Evolutionary conservation across 257 asterid genomes (phyloP).

Genomic region (Fraxinus americana): DNA sequence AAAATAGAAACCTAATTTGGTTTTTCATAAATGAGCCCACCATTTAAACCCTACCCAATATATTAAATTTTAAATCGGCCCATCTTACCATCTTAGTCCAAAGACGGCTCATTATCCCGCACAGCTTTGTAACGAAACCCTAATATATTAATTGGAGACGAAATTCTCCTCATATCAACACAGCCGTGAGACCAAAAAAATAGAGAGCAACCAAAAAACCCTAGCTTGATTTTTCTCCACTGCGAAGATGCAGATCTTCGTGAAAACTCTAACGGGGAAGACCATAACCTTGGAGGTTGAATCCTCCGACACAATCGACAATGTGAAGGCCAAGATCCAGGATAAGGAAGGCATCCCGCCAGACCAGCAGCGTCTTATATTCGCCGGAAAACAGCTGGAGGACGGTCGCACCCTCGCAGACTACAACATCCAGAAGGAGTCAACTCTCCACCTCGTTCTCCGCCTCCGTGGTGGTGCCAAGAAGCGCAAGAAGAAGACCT

Average conservation of each 20-base stretch:
- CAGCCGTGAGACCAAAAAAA: neutral
- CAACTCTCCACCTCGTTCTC: conserved; percentile 16
- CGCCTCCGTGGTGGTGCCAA: conserved; percentile 20
- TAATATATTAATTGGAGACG: neutral
- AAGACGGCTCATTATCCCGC: neutral
- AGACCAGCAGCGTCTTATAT: conserved; percentile 16
- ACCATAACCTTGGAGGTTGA: conserved; percentile 19
- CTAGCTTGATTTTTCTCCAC: neutral
- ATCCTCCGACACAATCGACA: conserved; percentile 20
- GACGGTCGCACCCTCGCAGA: conserved; percentile 14
- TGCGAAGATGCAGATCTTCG: conserved; percentile 20
- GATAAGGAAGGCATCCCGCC: conserved; percentile 19
- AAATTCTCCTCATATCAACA: neutral
- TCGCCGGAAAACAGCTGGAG: conserved; percentile 23
- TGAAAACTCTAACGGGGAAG: conserved; percentile 19
- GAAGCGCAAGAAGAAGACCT: conserved; percentile 22
- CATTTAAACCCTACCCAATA: too few species aligned
- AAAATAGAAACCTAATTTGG: too few species aligned
- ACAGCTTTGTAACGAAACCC: neutral
- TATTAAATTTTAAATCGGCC: neutral
- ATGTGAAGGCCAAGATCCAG: conserved; percentile 21
- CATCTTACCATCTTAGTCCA: neutral
- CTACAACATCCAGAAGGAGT: conserved; percentile 20
- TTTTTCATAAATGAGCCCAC: too few species aligned
- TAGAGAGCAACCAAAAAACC: neutral